Percentiles rank a stretch among this genome's conserved stretches.
Conservation (phyloP, 495 filamentous ascomycete genomes). For the Xylaria scruposa region DNA sequence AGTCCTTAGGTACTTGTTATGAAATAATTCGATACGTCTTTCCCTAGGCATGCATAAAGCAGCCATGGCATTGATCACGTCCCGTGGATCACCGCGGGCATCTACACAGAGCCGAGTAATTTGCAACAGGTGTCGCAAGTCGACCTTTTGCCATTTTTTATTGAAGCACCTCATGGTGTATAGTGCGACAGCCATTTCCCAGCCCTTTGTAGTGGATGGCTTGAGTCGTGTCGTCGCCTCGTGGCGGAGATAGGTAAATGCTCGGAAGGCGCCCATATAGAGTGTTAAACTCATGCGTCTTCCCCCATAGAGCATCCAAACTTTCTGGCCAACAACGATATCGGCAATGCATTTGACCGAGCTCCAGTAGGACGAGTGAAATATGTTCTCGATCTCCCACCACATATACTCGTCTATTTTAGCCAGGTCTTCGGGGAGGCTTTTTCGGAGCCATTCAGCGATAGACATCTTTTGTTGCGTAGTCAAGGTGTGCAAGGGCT, state of each 20-base stretch:
- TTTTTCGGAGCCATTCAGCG: background rate
- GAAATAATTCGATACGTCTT: background rate
- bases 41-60: background rate
- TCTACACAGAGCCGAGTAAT: background rate
- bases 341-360: background rate
- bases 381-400: background rate
- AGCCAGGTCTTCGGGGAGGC: background rate
- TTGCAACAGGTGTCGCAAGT: background rate
- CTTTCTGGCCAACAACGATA: fast-evolving
- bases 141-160: background rate
- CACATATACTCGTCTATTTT: background rate
- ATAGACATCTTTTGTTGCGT: background rate
- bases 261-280: background rate
- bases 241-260: background rate
- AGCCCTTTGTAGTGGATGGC: background rate
- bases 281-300: too few species aligned
- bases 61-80: background rate
- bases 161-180: background rate
- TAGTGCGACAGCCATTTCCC: background rate
- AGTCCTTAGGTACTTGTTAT: too few species aligned
- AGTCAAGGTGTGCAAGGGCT: background rate
- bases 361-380: background rate
- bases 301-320: background rate
- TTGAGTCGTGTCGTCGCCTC: too few species aligned
- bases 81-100: background rate